These are phyloP conservation scores for Zalaria obscura DNA, from an alignment of 2,329 filamentous ascomycete genomes.

Conservation along the genomic window DNA sequence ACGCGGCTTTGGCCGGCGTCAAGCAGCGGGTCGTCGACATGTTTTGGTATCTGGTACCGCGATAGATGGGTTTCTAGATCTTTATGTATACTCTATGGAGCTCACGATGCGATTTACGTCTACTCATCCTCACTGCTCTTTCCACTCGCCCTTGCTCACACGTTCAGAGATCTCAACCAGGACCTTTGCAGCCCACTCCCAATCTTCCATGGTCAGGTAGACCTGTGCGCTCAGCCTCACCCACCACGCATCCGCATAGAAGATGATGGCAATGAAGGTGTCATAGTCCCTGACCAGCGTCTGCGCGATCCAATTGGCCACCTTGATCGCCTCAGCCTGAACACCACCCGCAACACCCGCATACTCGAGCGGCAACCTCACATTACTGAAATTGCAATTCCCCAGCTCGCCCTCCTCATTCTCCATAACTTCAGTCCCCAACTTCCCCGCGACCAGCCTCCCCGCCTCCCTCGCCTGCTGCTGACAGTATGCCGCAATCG, in stretches of 20 bases:
- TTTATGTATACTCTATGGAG: neutral
- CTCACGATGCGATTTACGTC: neutral
- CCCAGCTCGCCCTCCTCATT: constrained; percentile 48
- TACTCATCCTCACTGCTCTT: constrained; percentile 12
- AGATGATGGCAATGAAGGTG: constrained; percentile 55
- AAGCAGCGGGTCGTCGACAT: neutral
- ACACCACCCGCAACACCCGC: constrained; percentile 17
- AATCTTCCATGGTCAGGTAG: constrained; percentile 70
- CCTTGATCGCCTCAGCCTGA: constrained; percentile 17
- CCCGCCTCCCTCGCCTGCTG: constrained; percentile 51
- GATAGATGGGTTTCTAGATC: neutral
- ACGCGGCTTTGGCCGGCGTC: neutral
- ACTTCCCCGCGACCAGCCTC: constrained; percentile 40
- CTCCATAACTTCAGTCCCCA: constrained; percentile 61
- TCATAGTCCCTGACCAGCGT: constrained; percentile 42
- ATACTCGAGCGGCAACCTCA: constrained; percentile 52
- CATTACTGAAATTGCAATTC: constrained; percentile 57
- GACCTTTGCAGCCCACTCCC: constrained; percentile 50
- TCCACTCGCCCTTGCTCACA: constrained; percentile 31
- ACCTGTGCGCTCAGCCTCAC: constrained; percentile 64
- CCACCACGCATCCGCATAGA: constrained; percentile 52
- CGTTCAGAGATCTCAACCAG: constrained; percentile 44
- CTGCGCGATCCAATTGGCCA: constrained; percentile 27
- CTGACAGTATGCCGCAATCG: constrained; percentile 49
- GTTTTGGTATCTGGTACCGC: neutral